Evolutionary conservation across 345 rosid species (phyloP), one percentile per base, ranked within the genome.

Genomic region (Arabis hirsuta): DNA sequence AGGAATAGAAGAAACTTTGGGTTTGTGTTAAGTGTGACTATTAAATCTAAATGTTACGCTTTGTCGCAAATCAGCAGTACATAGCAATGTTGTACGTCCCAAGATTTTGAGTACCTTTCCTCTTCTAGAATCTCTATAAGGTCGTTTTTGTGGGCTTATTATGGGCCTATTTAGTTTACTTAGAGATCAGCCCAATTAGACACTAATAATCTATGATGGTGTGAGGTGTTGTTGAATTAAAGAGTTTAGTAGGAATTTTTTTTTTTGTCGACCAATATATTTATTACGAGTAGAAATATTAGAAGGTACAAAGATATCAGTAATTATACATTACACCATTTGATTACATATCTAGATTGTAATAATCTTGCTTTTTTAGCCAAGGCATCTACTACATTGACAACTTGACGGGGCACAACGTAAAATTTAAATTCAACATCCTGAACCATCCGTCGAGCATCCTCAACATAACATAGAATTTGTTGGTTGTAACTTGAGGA

Each of bases 81-180:
- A 76, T 16, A 64, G 66, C 53, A 47, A 12, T 70, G 67, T 64
- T 76, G 76, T 76, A 76, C 80, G 80, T 76, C 61, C 75, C 31
- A 70, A 63, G 79, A 69, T 63, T 36, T 69, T 69, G 55, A 27
- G 71, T 55, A 76, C 75, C 69, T 46, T 53, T 46, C 59, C 46
- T 70, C 80, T 70, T 76, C 80, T 76, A 76, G 80, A 76, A 70
- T 41, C 55, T 39, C 55, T 39, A 5, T 61, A 26, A 24, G 22
- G 43, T 46, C 55, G 11, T 27, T 48, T 48, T 45, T 13, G 6
- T 52, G 68, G 68, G 73, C 68, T 52, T 62, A n/a, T 36, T 34
- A 55, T 24, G 47, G 72, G 64, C 69, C 69, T 3, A 22, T 66
- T 7, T 38, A 41, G 22, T 46, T 29, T 46, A 5, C 13, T 3